phyloP scores from a whole-genome alignment of 495 filamentous ascomycete species.

The Aspergillus affinis region DNA sequence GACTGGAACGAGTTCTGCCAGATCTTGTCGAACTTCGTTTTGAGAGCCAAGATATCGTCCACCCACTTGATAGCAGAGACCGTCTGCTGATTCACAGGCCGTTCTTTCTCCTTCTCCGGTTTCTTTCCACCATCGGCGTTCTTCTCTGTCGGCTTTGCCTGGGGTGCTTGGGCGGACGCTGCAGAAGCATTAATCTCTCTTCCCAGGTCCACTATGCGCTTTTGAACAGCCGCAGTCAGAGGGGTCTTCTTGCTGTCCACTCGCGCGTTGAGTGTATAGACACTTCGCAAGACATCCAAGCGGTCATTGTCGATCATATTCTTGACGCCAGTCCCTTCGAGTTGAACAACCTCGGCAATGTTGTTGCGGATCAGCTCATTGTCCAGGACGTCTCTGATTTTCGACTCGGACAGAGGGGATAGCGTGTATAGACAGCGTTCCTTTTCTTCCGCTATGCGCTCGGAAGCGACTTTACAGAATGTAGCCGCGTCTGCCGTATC shows the following conservation, averaged over 20 bases:
- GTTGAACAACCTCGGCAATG: conserved; percentile 75
- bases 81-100: conserved; percentile 63
- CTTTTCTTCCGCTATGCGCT: conserved; percentile 74
- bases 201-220: conserved; percentile 77
- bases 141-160: conserved; percentile 28
- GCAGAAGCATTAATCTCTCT: conserved; percentile 75
- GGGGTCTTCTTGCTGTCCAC: conserved; percentile 74
- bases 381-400: conserved; percentile 78
- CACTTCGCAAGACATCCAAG: conserved; percentile 67
- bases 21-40: conserved; percentile 84
- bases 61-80: conserved; percentile 92
- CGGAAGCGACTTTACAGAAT: conserved; percentile 77
- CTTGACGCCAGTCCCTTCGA: conserved; percentile 80
- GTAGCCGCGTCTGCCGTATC: conserved; percentile 75
- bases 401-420: conserved; percentile 64
- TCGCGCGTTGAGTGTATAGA: conserved; percentile 74
- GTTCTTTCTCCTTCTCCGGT: conserved; percentile 48
- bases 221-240: conserved; percentile 67
- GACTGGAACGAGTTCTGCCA: conserved; percentile 66
- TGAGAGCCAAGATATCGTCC: conserved; percentile 79
- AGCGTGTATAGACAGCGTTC: conserved; percentile 80
- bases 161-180: conserved; percentile 21
- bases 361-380: conserved; percentile 72
- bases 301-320: conserved; percentile 92
- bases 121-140: conserved; percentile 39